These are phyloP conservation scores for Calycina marina DNA, from an alignment of 2,329 filamentous ascomycete genomes.

Conservation along the genomic window DNA sequence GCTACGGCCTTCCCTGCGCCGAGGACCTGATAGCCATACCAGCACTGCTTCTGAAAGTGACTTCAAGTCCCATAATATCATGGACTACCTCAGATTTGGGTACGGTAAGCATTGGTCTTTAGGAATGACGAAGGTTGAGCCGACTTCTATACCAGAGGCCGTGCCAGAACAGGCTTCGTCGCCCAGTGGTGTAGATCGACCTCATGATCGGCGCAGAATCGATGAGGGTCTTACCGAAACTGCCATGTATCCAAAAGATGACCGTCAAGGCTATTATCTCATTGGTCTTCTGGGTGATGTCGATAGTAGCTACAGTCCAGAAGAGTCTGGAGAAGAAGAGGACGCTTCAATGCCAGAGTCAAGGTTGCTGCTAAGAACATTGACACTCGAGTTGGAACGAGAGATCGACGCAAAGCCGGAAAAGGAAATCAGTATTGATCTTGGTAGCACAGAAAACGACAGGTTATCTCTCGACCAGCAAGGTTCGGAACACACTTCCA, in stretches of 20 bases:
- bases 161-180: background rate
- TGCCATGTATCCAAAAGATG: conserved; percentile 6
- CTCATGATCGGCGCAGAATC: background rate
- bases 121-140: conserved; percentile 12
- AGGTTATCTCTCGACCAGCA: conserved; percentile 4
- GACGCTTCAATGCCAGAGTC: conserved; percentile 26
- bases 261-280: conserved; percentile 38
- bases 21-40: conserved; percentile 6
- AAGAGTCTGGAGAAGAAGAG: conserved; percentile 3
- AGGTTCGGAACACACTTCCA: conserved; percentile 14
- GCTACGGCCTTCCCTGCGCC: conserved; percentile 6
- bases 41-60: conserved; percentile 15
- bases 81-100: conserved; percentile 51
- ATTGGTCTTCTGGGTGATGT: conserved; percentile 55
- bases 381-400: conserved; percentile 49
- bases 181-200: background rate
- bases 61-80: conserved; percentile 28
- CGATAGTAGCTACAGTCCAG: conserved; percentile 27
- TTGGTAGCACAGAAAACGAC: conserved; percentile 18
- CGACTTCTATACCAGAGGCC: background rate
- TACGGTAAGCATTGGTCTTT: conserved; percentile 54
- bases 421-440: conserved; percentile 30
- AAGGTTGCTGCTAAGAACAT: conserved; percentile 46
- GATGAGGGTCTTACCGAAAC: conserved; percentile 1
- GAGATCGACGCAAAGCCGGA: conserved; percentile 27